phyloP scores from a whole-genome alignment of 2,329 filamentous ascomycete species.

The Diaporthe citri region DNA sequence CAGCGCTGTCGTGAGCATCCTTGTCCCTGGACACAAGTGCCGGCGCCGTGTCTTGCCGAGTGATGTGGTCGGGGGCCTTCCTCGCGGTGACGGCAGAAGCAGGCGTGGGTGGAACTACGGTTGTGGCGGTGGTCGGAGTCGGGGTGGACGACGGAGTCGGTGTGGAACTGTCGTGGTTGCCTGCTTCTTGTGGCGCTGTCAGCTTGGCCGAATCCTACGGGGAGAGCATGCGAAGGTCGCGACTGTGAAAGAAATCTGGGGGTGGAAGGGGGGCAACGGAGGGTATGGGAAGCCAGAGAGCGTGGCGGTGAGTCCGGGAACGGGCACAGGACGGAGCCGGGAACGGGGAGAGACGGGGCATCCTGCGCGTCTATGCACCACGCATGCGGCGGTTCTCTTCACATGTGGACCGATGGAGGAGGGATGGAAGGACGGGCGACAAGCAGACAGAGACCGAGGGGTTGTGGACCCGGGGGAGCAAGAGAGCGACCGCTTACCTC shows the following conservation, averaged over 20 bases:
- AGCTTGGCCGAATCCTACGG: conserved; percentile 28
- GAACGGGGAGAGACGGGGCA: conserved; percentile 3
- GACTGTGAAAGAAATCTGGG: neutral
- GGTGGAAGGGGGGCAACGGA: neutral
- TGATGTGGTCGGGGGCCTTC: neutral
- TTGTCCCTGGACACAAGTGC: conserved; percentile 24
- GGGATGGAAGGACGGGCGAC: neutral
- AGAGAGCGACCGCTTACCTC: conserved; percentile 27
- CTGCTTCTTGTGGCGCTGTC: conserved; percentile 28
- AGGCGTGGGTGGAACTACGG: conserved; percentile 28
- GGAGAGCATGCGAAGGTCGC: neutral
- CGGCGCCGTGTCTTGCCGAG: conserved; percentile 20
- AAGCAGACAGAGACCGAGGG: neutral
- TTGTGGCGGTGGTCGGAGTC: conserved; percentile 30
- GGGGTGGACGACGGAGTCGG: neutral
- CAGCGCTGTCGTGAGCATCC: conserved; percentile 29
- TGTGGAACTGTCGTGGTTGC: conserved; percentile 26
- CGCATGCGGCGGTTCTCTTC: conserved; percentile 11
- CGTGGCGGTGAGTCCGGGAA: conserved; percentile 17
- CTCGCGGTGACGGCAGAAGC: conserved; percentile 14
- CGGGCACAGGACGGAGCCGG: neutral
- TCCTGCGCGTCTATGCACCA: neutral
- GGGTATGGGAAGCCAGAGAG: neutral
- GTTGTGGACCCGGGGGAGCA: neutral
- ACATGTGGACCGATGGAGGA: conserved; percentile 1